Evolutionary conservation across 1,139 yeast genomes (phyloP), one percentile per base, ranked within the genome.

Genomic region (Scheffersomyces stambukii): DNA sequence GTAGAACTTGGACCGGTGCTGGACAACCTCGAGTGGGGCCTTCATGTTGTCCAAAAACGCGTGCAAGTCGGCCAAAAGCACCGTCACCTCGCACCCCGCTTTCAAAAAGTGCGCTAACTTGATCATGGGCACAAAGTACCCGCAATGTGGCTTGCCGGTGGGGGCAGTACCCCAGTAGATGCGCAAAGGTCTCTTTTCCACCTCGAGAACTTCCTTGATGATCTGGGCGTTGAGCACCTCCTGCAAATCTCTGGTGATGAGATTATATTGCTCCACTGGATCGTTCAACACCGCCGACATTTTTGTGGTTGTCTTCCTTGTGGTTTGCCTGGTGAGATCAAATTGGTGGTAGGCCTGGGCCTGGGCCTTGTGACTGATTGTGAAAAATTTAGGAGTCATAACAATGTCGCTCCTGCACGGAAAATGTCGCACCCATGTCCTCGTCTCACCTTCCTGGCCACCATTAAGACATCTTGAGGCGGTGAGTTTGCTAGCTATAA

Each of bases 41-140:
- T 93, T 91, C 97, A 91, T 89, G 66, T 91, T 93, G 54, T 93
- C 99, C 54, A 93, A 74, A 52, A 81, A 93, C 8, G 98, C 99
- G 50, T 93, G 99, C 52, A 93, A 68, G 53, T 93, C 98, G n/a
- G 98, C 99, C 46, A 93, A 59, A 37, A 93, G 73, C 6, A 93
- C 93, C 2, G 79, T 88, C 29, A 93, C 95, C 54, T 86, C 93
- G 64, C 96, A 86, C 9, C 97, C 98, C 6, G 99, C 98, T 50
- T 80, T 81, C 56, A 93, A 71, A 56, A 91, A 86, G 53, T 93
- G 93, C 4, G 98, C 98, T 46, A 93, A 62, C 60, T 93, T 91
- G 39, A 93, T 81, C 97, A 93, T 88, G 31, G 97, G 93, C 23
- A 91, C 98, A 56, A 91, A 88, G 72, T 93, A 93, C 25, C 96